phyloP scores from a whole-genome alignment of 169 alveolate genomes.

The Plasmodium adleri region DNA sequence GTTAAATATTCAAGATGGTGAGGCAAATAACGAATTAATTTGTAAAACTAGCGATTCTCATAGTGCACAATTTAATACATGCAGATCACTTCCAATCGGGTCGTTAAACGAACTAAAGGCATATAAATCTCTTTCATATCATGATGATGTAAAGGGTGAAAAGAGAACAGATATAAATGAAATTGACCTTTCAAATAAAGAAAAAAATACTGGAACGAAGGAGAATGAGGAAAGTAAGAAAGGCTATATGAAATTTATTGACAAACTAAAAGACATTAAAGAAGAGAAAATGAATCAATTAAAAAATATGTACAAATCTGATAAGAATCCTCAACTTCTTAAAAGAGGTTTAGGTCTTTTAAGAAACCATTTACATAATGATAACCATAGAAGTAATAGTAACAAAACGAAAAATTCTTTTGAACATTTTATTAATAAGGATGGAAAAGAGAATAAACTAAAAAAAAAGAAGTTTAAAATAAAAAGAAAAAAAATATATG shows the following conservation, averaged over 20 bases:
- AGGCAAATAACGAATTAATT: no score
- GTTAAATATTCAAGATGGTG: no score
- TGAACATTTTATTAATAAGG: neutral
- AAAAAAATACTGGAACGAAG: slow-evolving; percentile 11
- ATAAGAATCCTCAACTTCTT: slow-evolving; percentile 24
- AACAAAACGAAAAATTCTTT: neutral
- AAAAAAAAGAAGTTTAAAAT: neutral
- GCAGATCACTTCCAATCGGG: no score
- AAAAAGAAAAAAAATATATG: neutral
- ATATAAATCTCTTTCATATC: slow-evolving; percentile 1
- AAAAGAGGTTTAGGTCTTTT: slow-evolving; percentile 41
- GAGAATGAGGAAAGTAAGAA: slow-evolving; percentile 20
- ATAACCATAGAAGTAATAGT: slow-evolving; percentile 3
- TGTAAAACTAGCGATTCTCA: no score
- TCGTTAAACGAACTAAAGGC: slow-evolving; percentile 2
- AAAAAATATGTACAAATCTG: slow-evolving; percentile 66
- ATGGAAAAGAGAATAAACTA: neutral
- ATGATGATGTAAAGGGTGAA: no score
- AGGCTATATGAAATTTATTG: slow-evolving; percentile 14
- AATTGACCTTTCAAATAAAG: neutral
- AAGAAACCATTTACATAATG: slow-evolving; percentile 24
- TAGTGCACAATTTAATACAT: no score
- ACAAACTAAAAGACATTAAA: slow-evolving; percentile 56
- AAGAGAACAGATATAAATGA: neutral
- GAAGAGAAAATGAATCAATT: slow-evolving; percentile 61